Conservation (phyloP, 2,329 filamentous ascomycete genomes). For the Tolypocladium ophioglossoides region DNA sequence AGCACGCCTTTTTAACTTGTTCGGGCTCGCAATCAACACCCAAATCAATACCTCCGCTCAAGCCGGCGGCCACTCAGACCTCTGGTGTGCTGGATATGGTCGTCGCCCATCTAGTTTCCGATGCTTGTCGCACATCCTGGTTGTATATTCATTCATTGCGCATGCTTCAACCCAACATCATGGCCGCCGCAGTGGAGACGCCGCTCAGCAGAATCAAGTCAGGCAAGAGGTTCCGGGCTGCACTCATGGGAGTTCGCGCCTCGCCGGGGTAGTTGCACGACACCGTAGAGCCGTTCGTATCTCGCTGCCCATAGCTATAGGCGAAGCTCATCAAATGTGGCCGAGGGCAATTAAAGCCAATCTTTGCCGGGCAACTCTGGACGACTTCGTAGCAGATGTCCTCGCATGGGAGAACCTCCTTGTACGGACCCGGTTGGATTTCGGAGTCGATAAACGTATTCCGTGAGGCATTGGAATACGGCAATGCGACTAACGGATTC, state of each 20-base stretch:
- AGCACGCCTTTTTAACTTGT: not conserved
- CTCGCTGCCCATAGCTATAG: conserved; percentile 22
- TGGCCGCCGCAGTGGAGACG: not conserved
- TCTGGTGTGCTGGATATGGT: too few species aligned
- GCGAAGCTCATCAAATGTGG: conserved; percentile 21
- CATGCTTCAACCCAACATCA: not conserved
- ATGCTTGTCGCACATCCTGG: not conserved
- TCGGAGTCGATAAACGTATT: conserved; percentile 60
- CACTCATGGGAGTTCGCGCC: conserved; percentile 18
- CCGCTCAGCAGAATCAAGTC: conserved; percentile 7
- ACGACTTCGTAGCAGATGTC: conserved; percentile 82
- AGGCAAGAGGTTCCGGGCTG: conserved; percentile 7
- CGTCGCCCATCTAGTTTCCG: not conserved
- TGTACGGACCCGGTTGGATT: conserved; percentile 80
- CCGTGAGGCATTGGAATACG: conserved; percentile 40
- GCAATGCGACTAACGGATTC: conserved; percentile 9
- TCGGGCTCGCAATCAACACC: not conserved
- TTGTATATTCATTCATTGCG: not conserved
- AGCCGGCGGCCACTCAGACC: too few species aligned
- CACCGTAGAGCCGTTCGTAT: conserved; percentile 11
- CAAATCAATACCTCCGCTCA: not conserved
- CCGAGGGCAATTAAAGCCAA: conserved; percentile 68
- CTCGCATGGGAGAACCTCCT: conserved; percentile 80
- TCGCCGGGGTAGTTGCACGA: conserved; percentile 29
- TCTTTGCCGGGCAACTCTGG: conserved; percentile 66